phyloP scores from a whole-genome alignment of 352 stramenopile genomes.

The Pythium oligandrum region DNA sequence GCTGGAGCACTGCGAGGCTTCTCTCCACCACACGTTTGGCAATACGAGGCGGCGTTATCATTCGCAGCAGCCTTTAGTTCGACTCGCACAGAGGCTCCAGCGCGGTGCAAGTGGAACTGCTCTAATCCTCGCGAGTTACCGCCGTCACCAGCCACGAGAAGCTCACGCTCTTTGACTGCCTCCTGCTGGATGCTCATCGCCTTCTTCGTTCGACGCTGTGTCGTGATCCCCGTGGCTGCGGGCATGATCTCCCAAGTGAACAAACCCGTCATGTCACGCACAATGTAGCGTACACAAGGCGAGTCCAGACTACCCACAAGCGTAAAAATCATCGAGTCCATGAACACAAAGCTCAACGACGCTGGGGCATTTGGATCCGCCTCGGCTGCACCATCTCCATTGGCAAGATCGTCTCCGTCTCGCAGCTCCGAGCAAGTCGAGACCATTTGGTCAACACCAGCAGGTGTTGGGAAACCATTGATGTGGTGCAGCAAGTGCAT shows the following conservation, averaged over 20 bases:
- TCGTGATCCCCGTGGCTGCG: slow-evolving; percentile 3
- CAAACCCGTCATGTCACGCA: slow-evolving; percentile 78
- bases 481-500: slow-evolving; percentile 86
- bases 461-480: slow-evolving; percentile 79
- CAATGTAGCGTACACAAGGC: slow-evolving; percentile 68
- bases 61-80: slow-evolving; percentile 46
- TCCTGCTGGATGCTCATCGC: slow-evolving; percentile 1
- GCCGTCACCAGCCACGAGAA: slow-evolving; percentile 20
- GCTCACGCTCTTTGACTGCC: slow-evolving; percentile 25
- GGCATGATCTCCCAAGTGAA: slow-evolving; percentile 79
- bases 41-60: slow-evolving; percentile 22
- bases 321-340: slow-evolving; percentile 84
- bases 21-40: slow-evolving; percentile 57
- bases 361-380: slow-evolving; percentile 22
- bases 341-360: slow-evolving; percentile 83
- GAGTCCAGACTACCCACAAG: slow-evolving; percentile 80
- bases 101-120: slow-evolving; percentile 34
- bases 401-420: slow-evolving; percentile 21
- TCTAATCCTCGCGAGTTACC: slow-evolving; percentile 24
- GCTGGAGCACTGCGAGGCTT: slow-evolving; percentile 21
- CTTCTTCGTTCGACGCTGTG: slow-evolving; percentile 6
- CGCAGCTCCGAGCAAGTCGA: slow-evolving; percentile 74
- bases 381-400: slow-evolving; percentile 3
- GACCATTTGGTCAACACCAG: slow-evolving; percentile 80
- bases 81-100: slow-evolving; percentile 47